A percentile compares a stretch with the other conserved stretches of the same genome.
Conservation (phyloP, 257 asterid species). For the Capsicum baccatum region DNA sequence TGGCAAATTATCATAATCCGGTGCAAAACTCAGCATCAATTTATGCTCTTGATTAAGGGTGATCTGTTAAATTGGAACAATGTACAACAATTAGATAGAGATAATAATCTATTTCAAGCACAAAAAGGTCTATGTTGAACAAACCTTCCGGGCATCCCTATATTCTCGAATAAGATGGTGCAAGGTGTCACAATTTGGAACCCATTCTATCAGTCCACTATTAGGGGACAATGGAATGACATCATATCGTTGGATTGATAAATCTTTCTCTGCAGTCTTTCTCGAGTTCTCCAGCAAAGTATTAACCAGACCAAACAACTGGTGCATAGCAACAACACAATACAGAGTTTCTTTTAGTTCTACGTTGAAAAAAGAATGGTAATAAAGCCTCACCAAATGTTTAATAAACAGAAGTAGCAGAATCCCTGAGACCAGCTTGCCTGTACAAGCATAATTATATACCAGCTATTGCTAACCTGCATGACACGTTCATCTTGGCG, state of each 20-base stretch:
- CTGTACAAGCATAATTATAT: constrained; percentile 12
- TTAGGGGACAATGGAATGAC: constrained; percentile 98
- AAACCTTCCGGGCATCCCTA: constrained; percentile 95
- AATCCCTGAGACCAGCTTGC: background rate
- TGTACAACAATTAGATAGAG: constrained; percentile 32
- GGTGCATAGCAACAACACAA: constrained; percentile 34
- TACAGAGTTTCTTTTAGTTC: background rate
- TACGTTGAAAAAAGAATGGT: constrained; percentile 25
- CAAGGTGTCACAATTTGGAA: constrained; percentile 96
- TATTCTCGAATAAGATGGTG: constrained; percentile 96
- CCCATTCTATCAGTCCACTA: constrained; percentile 98
- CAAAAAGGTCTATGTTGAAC: constrained; percentile 19
- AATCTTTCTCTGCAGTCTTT: constrained; percentile 93
- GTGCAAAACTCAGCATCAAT: constrained; percentile 94
- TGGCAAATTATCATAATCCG: constrained; percentile 95
- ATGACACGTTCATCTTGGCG: constrained; percentile 99
- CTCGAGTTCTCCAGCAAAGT: constrained; percentile 90
- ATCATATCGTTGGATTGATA: constrained; percentile 87
- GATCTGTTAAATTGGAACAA: constrained; percentile 58
- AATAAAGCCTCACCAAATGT: constrained; percentile 7
- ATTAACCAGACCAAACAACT: constrained; percentile 97
- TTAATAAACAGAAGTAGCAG: constrained; percentile 21
- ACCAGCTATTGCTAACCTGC: constrained; percentile 65
- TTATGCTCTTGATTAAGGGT: constrained; percentile 97
- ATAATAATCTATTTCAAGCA: constrained; percentile 23